Evolutionary conservation across 2,329 filamentous ascomycete genomes (phyloP).

Genomic region (Sclerotinia borealis): DNA sequence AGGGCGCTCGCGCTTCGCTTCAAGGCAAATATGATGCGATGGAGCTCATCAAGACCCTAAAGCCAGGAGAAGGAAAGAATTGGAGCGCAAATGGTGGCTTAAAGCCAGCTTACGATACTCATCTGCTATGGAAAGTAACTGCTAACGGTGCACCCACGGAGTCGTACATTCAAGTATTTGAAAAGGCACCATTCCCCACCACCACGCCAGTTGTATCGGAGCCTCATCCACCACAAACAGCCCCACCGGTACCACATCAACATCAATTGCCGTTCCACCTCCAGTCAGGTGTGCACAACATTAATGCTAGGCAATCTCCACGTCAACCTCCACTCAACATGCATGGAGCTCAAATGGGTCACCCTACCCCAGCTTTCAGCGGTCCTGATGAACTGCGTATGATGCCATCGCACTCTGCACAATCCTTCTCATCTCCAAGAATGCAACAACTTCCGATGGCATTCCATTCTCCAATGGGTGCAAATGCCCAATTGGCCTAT

Average conservation of each 20-base stretch:
- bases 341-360: constrained; percentile 65
- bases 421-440: constrained; percentile 80
- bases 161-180: constrained; percentile 74
- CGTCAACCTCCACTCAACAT: constrained; percentile 75
- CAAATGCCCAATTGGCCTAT: constrained; percentile 61
- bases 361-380: constrained; percentile 60
- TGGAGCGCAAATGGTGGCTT: constrained; percentile 77
- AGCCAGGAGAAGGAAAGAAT: constrained; percentile 50
- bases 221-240: constrained; percentile 61
- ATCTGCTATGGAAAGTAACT: constrained; percentile 74
- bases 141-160: constrained; percentile 65
- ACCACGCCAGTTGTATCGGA: constrained; percentile 50
- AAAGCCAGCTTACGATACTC: constrained; percentile 75
- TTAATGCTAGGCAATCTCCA: constrained; percentile 63
- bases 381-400: constrained; percentile 77
- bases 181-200: constrained; percentile 53
- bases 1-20: constrained; percentile 47
- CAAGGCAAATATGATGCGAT: constrained; percentile 57
- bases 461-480: constrained; percentile 66
- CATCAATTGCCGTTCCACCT: constrained; percentile 80
- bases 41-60: constrained; percentile 47
- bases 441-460: constrained; percentile 64
- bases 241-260: constrained; percentile 71
- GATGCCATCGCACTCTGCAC: constrained; percentile 77
- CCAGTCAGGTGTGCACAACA: constrained; percentile 64